Base-by-base conservation (phyloP, 2,329 filamentous ascomycete genomes). In the Sporothrix variecibatus region DNA sequence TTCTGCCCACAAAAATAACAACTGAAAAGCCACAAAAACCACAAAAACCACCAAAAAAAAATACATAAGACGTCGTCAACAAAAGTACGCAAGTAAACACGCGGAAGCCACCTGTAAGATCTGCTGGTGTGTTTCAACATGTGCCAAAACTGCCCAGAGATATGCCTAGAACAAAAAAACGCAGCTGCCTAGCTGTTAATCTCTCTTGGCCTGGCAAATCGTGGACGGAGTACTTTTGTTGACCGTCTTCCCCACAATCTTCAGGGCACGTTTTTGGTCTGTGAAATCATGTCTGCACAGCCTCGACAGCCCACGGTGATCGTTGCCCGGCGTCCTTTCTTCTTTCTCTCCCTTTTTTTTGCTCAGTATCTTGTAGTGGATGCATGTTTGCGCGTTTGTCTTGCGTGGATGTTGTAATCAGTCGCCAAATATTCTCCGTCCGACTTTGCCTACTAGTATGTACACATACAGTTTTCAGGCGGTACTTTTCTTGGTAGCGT, bases 251-350 rank as follows among this genome's bases (percentile, higher is more conserved):
- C 60, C 62, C 62, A 67, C 62, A 67, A 40, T 28, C 38, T 46
- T 11, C 20, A 64, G 58, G 34, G 20, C 58, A 40, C 58, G 31
- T 64, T 40, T 40, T 40, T 4, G 23, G 31, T 34, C 20, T 3
- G 34, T 64, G 31, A 34, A 20, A 20, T 64, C 58, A 34, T 56
- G 8, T 31, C 43, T 60, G 62, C 38, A 46, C 38, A 67, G 62
- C 62, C 62, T 60, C 38, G n/a, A 46, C 38, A 46, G 62, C 62
- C 62, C n/a, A 67, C 60, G n/a, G 62, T 67, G 62, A 23, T 15
- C 12, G 46, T 23, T 23, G 31, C 40, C 31, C 31, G 31, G 17
- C 23, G 58, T 62, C 38, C 28, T 56, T 28, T 2, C 51, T 58
- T 12, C 12, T 17, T n/a, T 23, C 20, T 56, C n/a, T 53, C 20